Evolutionary conservation across 306 rosid species (phyloP), one percentile per base, ranked within the genome.

Genomic region (Vigna trinervia): DNA sequence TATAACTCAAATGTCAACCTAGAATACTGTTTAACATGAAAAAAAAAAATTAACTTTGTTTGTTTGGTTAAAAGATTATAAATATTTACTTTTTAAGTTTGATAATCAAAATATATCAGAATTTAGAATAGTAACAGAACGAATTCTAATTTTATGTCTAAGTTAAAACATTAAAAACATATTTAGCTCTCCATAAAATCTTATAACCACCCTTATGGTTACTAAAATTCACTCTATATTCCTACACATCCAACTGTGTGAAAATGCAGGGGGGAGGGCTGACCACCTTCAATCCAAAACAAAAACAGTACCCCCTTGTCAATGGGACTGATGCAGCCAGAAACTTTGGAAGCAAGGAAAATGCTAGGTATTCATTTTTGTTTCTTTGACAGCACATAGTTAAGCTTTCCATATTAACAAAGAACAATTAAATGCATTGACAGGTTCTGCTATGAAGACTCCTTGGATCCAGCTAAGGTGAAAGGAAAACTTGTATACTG

Each of bases 401-500:
- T 61, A 60, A 50, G 5, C 19, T 22, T 43, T 56, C 0, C 1
- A 58, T 3, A 23, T 36, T 53, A 57, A 3, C n/a, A 9, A 20
- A 58, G 26, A 62, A 36, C 23, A 34, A 57, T 48, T 32, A 15
- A 43, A 32, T 80, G 54, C 56, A 56, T 81, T 9, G 36, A 46
- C 67, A 87, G 88, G 23, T 87, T 80, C 72, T 87, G 90, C 76
- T 19, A 1, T 4, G 71, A 57, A 28, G 85, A 63, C 19, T 78
- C 97, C 36, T 75, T 95, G 46, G 92, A 90, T 54, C 90, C 96
- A 30, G 80, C 32, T 1, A 92, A 87, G 82, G 88, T 89, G 20
- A 89, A 90, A 68, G 93, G 90, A 76, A 95, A 61, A 73, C 52
- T 95, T 34, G 89, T 95, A 9, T 82, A 86, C 41, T 95, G 97